These are phyloP conservation scores for Aphanomyces euteiches DNA, from an alignment of 352 stramenopile genomes.

Conservation along the genomic window DNA sequence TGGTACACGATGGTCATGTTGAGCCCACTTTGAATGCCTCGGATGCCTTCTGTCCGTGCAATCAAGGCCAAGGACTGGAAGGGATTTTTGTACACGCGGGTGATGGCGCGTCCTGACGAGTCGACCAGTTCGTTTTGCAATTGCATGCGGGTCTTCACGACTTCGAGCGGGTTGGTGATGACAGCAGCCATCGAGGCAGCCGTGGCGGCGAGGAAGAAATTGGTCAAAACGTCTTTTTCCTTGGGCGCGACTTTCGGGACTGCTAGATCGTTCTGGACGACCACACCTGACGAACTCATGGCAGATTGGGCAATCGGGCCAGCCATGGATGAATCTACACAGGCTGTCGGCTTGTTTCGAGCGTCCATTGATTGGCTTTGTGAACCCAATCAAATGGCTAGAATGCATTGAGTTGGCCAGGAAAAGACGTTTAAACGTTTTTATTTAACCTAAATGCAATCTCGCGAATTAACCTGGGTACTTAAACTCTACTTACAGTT, in stretches of 20 bases:
- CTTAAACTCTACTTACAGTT: too few species aligned
- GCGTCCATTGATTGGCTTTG: background rate
- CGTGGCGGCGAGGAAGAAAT: constrained; percentile 29
- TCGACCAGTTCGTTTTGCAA: constrained; percentile 30
- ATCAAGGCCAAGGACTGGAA: constrained; percentile 29
- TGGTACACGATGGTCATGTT: constrained; percentile 31
- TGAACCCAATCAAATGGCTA: background rate
- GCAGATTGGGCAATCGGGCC: background rate
- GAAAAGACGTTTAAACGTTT: background rate
- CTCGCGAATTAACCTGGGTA: too few species aligned
- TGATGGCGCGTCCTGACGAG: constrained; percentile 12
- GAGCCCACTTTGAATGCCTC: constrained; percentile 24
- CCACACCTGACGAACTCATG: background rate
- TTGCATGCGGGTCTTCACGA: constrained; percentile 31
- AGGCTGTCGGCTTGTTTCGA: too few species aligned
- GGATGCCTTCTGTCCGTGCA: constrained; percentile 27
- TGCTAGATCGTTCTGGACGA: background rate
- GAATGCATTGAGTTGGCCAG: background rate
- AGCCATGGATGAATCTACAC: too few species aligned
- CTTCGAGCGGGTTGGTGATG: constrained; percentile 19
- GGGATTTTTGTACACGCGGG: constrained; percentile 30
- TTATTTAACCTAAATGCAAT: too few species aligned
- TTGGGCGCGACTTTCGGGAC: constrained; percentile 3
- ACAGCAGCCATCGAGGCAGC: constrained; percentile 19
- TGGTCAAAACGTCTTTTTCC: constrained; percentile 28